These are phyloP conservation scores for Mucor irregularis DNA, from an alignment of 371 early-diverging fungal species.

Conservation along the genomic window DNA sequence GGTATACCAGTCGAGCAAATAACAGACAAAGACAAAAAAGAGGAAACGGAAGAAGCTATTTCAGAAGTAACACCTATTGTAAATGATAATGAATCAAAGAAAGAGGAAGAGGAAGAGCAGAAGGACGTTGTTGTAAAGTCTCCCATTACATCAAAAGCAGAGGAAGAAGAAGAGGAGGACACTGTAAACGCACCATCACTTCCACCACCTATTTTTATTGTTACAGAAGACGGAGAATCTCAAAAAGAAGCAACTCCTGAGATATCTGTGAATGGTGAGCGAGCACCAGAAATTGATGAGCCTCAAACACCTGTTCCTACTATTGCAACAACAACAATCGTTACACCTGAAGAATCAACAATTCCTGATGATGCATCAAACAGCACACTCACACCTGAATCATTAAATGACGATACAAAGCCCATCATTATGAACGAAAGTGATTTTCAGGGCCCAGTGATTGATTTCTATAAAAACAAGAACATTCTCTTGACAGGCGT, in stretches of 20 bases:
- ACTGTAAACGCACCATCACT: background rate
- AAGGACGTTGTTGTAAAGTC: no score
- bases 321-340: background rate
- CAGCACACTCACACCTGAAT: conserved; percentile 18
- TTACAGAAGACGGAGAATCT: background rate
- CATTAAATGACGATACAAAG: conserved; percentile 15
- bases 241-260: background rate
- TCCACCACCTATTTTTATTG: conserved; percentile 4
- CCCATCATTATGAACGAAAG: conserved; percentile 2
- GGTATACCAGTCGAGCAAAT: no score
- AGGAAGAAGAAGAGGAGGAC: background rate
- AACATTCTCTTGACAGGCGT: conserved; percentile 59
- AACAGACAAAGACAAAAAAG: no score
- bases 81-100: background rate
- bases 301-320: conserved; percentile 6
- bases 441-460: conserved; percentile 26
- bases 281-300: background rate
- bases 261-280: background rate
- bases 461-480: conserved; percentile 36
- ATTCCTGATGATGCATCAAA: conserved; percentile 13
- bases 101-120: background rate
- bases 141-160: background rate
- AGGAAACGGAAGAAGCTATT: no score
- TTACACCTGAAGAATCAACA: background rate
- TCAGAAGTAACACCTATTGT: background rate